These are phyloP conservation scores for Vigna reflexopilosa DNA, from an alignment of 306 rosid species.

Conservation along the genomic window DNA sequence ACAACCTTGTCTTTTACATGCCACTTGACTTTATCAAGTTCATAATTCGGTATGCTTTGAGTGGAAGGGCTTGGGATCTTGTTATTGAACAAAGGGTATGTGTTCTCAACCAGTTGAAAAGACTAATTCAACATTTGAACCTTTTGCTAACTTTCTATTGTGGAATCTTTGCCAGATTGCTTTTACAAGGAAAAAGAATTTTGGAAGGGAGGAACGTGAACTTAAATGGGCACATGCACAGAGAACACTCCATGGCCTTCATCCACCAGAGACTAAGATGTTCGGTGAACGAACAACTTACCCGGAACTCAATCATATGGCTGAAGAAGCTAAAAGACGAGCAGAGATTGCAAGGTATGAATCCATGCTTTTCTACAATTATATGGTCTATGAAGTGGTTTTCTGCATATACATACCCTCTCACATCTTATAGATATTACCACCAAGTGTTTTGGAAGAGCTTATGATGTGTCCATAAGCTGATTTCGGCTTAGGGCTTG, in stretches of 20 bases:
- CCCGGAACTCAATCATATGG: conserved; percentile 80
- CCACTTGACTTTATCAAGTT: conserved; percentile 84
- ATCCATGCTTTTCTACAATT: conserved; percentile 16
- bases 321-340: conserved; percentile 83
- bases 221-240: conserved; percentile 87
- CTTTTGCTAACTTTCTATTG: not conserved
- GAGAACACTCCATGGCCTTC: conserved; percentile 89
- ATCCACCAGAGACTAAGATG: conserved; percentile 74
- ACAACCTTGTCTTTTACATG: conserved; percentile 73
- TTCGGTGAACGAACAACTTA: conserved; percentile 57
- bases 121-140: not conserved
- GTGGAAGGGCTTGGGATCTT: conserved; percentile 93
- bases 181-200: conserved; percentile 79
- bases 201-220: conserved; percentile 85
- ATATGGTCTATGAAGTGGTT: not conserved
- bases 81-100: conserved; percentile 81
- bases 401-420: not conserved
- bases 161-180: conserved; percentile 63
- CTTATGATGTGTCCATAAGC: not conserved
- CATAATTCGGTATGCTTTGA: conserved; percentile 69
- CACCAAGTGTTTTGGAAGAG: not conserved
- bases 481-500: too few species aligned
- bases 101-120: not conserved
- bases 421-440: not conserved
- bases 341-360: conserved; percentile 90